A percentile compares a stretch with the other conserved stretches of the same genome.
These are phyloP conservation scores for Parachlorella kessleri DNA, from an alignment of 139 green algal genomes.

Conservation along the genomic window DNA sequence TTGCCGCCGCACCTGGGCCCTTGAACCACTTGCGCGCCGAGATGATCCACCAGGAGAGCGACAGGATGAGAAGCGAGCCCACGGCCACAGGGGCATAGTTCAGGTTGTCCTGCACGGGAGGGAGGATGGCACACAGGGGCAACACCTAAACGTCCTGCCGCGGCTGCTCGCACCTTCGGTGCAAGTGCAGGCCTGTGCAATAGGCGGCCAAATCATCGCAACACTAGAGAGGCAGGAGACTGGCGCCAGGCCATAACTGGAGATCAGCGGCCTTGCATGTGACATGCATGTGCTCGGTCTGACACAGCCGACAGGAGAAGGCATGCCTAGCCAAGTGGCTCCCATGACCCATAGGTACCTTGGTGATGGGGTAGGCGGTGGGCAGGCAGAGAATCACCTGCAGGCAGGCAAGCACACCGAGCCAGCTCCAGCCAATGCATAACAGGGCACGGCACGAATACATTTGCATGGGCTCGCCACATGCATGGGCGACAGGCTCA, in stretches of 20 bases:
- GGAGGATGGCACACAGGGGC: background rate
- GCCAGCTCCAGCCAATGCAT: background rate
- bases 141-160: too few relatives aligned
- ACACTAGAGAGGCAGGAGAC: background rate
- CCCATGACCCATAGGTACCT: background rate
- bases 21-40: conserved; percentile 40
- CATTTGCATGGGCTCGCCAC: conserved; percentile 1
- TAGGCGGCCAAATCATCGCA: background rate
- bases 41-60: conserved; percentile 36
- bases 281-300: background rate
- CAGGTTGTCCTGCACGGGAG: conserved; percentile 17
- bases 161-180: too few relatives aligned
- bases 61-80: conserved; percentile 39
- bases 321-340: background rate
- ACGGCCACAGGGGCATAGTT: conserved; percentile 54
- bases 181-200: too few relatives aligned
- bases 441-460: background rate
- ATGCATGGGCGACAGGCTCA: background rate
- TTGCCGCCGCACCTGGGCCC: conserved; percentile 6
- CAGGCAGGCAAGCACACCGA: background rate
- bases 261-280: background rate
- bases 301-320: background rate
- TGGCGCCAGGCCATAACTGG: background rate
- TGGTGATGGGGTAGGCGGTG: conserved; percentile 46
- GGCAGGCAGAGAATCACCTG: conserved; percentile 45